Conservation (phyloP, 2,329 filamentous ascomycete species). For the Aulographum hederae region DNA sequence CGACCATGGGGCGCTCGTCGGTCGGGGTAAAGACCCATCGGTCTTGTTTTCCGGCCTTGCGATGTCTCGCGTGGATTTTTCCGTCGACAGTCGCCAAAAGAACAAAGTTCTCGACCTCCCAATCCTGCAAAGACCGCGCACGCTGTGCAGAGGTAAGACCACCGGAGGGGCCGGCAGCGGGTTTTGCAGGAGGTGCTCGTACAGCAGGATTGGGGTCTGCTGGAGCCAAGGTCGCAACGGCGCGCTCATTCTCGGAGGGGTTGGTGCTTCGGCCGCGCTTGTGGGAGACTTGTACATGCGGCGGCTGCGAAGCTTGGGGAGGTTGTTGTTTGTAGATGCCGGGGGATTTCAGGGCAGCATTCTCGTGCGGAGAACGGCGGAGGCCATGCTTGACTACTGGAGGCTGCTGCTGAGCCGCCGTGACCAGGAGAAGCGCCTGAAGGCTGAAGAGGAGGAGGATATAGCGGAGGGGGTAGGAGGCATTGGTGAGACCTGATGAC, state of each 20-base stretch:
- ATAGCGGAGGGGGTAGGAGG: too few relatives aligned
- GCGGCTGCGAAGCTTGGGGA: too few relatives aligned
- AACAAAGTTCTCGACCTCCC: slow-evolving; percentile 99
- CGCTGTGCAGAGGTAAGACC: slow-evolving; percentile 38
- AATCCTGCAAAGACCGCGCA: slow-evolving; percentile 97
- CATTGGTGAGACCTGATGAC: too few relatives aligned
- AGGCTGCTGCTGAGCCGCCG: slow-evolving; percentile 20
- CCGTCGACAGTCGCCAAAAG: slow-evolving; percentile 99
- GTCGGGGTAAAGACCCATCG: slow-evolving; percentile 54
- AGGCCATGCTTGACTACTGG: slow-evolving; percentile 8
- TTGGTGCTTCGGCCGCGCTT: too few relatives aligned
- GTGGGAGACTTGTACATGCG: too few relatives aligned
- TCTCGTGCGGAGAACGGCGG: slow-evolving; percentile 7
- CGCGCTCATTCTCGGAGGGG: slow-evolving; percentile 85
- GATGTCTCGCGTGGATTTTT: slow-evolving; percentile 79
- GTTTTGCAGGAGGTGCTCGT: slow-evolving; percentile 70
- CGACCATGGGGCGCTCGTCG: slow-evolving; percentile 63
- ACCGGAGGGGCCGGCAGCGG: slow-evolving; percentile 26
- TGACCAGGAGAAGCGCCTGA: too few relatives aligned
- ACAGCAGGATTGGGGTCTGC: slow-evolving; percentile 55
- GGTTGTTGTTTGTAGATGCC: background rate
- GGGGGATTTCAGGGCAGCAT: slow-evolving; percentile 6
- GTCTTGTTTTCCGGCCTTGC: slow-evolving; percentile 61
- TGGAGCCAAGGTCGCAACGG: slow-evolving; percentile 96
- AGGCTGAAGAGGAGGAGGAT: too few relatives aligned